Conservation (phyloP, 1,139 yeast genomes). For the Taphrina sp. region DNA sequence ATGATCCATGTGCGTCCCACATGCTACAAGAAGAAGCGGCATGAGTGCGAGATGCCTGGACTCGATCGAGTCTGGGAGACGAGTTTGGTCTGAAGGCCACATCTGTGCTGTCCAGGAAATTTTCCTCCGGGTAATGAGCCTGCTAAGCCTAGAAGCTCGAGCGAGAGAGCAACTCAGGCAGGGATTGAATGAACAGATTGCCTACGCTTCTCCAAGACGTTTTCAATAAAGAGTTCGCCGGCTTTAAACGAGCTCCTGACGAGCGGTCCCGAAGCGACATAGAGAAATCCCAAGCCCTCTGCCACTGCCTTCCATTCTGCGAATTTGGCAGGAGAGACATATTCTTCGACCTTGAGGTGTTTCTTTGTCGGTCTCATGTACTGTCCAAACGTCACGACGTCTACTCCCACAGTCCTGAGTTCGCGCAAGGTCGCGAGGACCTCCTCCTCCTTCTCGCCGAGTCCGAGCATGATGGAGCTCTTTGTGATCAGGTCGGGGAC, state of each 20-base stretch:
- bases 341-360: conserved; percentile 97
- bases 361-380: conserved; percentile 97
- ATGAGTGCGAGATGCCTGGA: no score
- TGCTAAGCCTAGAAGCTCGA: no score
- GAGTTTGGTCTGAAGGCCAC: no score
- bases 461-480: conserved; percentile 93
- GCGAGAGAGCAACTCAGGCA: no score
- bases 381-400: conserved; percentile 97
- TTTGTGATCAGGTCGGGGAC: conserved; percentile 80
- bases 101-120: no score
- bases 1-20: no score
- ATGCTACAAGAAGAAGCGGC: no score
- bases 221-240: conserved; percentile 96
- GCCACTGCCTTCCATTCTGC: conserved; percentile 91
- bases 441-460: conserved; percentile 94
- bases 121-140: no score
- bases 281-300: conserved; percentile 83
- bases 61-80: no score
- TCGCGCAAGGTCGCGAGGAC: conserved; percentile 65
- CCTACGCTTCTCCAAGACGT: conserved; percentile 80
- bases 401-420: conserved; percentile 73
- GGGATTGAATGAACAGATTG: no score
- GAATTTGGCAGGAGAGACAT: conserved; percentile 90
- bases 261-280: conserved; percentile 96
- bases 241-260: conserved; percentile 97